phyloP scores from a whole-genome alignment of 2,329 filamentous ascomycete genomes.

The Tricladium varicosporioides region DNA sequence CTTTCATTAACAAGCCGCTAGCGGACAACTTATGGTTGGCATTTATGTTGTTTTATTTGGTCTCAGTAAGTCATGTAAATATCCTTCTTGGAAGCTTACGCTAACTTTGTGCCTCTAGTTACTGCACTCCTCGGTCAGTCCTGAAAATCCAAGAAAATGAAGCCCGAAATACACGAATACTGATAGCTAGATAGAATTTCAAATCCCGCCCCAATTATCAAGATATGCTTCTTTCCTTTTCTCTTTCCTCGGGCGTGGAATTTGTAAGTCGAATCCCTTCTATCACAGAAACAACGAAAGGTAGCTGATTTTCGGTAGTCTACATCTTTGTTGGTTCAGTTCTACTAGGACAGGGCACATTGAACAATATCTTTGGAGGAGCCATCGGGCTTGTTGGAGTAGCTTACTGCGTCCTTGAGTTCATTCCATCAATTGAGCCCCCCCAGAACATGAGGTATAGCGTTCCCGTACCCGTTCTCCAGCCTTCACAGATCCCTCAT shows the following conservation, averaged over 20 bases:
- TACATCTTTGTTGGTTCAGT: constrained; percentile 94
- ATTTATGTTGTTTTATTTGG: constrained; percentile 91
- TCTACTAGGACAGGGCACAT: constrained; percentile 65
- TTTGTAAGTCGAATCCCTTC: constrained; percentile 64
- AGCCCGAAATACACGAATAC: not conserved
- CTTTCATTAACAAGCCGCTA: constrained; percentile 35
- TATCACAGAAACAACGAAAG: not conserved
- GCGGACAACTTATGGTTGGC: constrained; percentile 74
- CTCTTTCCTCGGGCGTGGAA: constrained; percentile 91
- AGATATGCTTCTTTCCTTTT: constrained; percentile 98
- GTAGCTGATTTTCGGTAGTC: constrained; percentile 53
- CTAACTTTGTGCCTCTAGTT: constrained; percentile 42
- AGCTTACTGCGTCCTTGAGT: constrained; percentile 72
- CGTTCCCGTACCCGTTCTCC: not conserved
- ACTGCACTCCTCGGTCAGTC: constrained; percentile 61
- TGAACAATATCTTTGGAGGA: constrained; percentile 73
- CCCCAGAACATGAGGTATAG: constrained; percentile 52
- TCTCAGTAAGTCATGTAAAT: constrained; percentile 56
- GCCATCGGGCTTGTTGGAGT: constrained; percentile 77
- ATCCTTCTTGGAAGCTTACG: constrained; percentile 1
- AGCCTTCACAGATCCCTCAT: not conserved
- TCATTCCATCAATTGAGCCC: constrained; percentile 72
- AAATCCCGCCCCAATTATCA: constrained; percentile 88
- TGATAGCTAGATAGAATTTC: constrained; percentile 66
- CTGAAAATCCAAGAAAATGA: not conserved